Evolutionary conservation across 2,329 filamentous ascomycete genomes (phyloP).

Genomic region (Chrysosporium queenslandicum): DNA sequence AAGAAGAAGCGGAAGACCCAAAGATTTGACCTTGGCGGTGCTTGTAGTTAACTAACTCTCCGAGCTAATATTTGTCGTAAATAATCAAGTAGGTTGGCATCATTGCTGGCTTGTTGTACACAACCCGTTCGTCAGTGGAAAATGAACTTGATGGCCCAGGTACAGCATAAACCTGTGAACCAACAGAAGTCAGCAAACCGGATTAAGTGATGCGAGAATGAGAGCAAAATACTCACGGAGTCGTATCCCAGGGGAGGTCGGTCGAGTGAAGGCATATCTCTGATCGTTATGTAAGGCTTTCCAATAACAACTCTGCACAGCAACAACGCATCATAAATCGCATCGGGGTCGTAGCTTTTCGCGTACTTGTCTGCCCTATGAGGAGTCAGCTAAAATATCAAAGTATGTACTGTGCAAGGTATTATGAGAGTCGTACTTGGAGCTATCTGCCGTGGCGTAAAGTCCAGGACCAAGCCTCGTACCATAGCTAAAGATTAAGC

Average conservation of each 20-base stretch:
- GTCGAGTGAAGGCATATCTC: not conserved
- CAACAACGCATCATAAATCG: constrained; percentile 4
- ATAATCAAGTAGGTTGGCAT: constrained; percentile 9
- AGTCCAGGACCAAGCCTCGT: constrained; percentile 5
- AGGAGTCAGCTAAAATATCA: not conserved
- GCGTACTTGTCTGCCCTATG: constrained; percentile 8
- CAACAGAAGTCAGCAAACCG: not conserved
- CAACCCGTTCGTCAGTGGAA: constrained; percentile 9
- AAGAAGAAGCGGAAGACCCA: not conserved
- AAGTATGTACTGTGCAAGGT: no score
- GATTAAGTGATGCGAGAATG: not conserved
- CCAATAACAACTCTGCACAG: constrained; percentile 8
- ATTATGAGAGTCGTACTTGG: not conserved
- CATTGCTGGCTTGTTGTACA: constrained; percentile 7
- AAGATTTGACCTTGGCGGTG: no score
- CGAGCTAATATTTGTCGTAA: not conserved
- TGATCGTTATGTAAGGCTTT: not conserved
- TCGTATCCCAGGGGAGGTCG: constrained; percentile 4
- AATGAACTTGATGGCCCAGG: constrained; percentile 9
- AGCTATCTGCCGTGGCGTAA: constrained; percentile 10
- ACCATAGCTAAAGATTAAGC: no score
- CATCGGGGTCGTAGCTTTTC: not conserved
- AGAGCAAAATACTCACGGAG: constrained; percentile 2
- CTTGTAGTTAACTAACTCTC: not conserved
- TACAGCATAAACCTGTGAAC: constrained; percentile 2